Base-by-base conservation (phyloP, 257 asterid species). In the Craterostigma plantagineum region DNA sequence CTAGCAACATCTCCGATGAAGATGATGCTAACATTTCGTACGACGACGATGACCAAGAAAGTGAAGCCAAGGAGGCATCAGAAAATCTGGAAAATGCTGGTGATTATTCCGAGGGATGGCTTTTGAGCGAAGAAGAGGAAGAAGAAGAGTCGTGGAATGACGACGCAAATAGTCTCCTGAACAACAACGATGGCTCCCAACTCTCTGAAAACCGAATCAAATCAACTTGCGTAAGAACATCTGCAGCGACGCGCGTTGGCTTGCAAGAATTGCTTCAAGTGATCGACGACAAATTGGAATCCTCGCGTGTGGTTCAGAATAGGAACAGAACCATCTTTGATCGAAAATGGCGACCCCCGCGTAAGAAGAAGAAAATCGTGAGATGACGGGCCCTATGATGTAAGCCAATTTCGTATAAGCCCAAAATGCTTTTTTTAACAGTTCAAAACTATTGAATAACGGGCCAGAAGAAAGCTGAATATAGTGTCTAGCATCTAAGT, bases 331-430 rank as follows among this genome's bases (percentile, higher is more conserved):
- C n/a, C 54, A 50, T 82, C 42, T 74, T 68, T 53, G 61, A 74
- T 44, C 71, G 73, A 4, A 90, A 90, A 59, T 90, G 98, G 98
- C 68, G 95, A 68, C 94, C 95, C 0, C 79, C 86, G 7, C 72
- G 69, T 37, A 71, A 46, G 86, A n/a, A n/a, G n/a, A n/a, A n/a
- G n/a, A n/a, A n/a, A n/a, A 77, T 48, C 43, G 38, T 13, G 54
- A 61, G 17, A 33, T 62, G 60, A 27, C 76, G 87, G 37, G 30
- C 30, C 30, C 4, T n/a, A n/a, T n/a, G n/a, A n/a, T n/a, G n/a
- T n/a, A n/a, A n/a, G n/a, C n/a, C n/a, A n/a, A n/a, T n/a, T n/a
- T n/a, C n/a, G n/a, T n/a, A n/a, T n/a, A n/a, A n/a, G n/a, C n/a
- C n/a, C n/a, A n/a, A n/a, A n/a, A n/a, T n/a, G n/a, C n/a, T n/a